These are phyloP conservation scores for Ilyonectria sp. DNA, from an alignment of 2,329 filamentous ascomycete genomes.

Conservation along the genomic window DNA sequence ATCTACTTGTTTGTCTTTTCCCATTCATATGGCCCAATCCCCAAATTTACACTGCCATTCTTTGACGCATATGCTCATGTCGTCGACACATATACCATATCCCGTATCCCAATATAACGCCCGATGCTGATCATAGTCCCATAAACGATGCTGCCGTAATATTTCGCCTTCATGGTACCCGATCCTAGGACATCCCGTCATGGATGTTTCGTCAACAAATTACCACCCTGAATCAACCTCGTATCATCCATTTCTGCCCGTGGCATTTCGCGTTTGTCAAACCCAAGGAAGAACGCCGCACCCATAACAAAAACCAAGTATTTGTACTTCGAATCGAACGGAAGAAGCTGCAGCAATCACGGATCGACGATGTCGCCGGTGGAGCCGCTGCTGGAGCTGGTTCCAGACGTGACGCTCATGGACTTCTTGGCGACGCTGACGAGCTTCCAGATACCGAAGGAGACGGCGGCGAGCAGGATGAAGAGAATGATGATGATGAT, in stretches of 20 bases:
- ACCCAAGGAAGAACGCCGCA: conserved; percentile 7
- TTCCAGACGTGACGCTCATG: conserved; percentile 57
- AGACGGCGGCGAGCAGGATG: conserved; percentile 71
- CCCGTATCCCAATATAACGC: conserved; percentile 13
- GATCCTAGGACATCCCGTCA: neutral
- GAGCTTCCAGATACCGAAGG: conserved; percentile 75
- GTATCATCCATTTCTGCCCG: conserved; percentile 9
- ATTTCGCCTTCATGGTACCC: neutral
- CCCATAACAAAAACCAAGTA: conserved; percentile 1
- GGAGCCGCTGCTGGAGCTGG: conserved; percentile 49
- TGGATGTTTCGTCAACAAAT: conserved; percentile 15
- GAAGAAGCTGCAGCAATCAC: conserved; percentile 5
- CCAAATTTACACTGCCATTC: conserved; percentile 10
- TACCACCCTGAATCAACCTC: conserved; percentile 5
- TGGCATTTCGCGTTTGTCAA: conserved; percentile 8
- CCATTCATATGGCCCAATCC: neutral
- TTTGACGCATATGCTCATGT: conserved; percentile 18
- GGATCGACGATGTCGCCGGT: conserved; percentile 46
- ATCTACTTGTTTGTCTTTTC: conserved; percentile 2
- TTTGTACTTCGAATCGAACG: conserved; percentile 16
- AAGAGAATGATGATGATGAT: conserved; percentile 79
- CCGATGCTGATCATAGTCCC: neutral
- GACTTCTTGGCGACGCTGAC: conserved; percentile 66
- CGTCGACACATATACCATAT: conserved; percentile 16
- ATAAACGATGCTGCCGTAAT: neutral